A percentile compares a stretch with the other conserved stretches of the same genome.
Conservation (phyloP, 208 protist species). For the Wallacemonas sp. region DNA sequence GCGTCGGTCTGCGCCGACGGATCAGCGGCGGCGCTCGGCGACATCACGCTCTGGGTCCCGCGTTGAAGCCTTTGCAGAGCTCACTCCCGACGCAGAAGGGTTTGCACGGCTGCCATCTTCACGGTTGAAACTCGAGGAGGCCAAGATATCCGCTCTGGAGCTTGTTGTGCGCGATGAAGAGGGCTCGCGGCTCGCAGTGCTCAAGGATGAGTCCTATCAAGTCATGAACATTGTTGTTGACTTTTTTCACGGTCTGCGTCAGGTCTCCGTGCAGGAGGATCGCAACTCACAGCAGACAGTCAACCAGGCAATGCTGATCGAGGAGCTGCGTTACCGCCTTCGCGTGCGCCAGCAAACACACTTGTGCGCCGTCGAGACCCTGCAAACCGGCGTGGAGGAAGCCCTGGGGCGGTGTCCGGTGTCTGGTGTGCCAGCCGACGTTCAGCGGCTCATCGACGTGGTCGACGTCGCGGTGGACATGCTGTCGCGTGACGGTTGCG, state of each 20-base stretch:
- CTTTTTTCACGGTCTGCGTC: not conserved
- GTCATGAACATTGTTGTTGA: not conserved
- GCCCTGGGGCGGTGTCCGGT: not conserved
- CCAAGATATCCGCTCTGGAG: not conserved
- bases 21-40: no score
- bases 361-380: not conserved
- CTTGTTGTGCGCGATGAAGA: conserved; percentile 6
- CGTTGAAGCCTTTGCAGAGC: not conserved
- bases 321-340: conserved; percentile 7
- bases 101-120: no score
- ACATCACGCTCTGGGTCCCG: no score
- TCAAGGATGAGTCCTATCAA: not conserved
- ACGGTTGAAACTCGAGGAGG: not conserved
- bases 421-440: not conserved
- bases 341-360: not conserved
- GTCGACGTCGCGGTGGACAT: conserved; percentile 9
- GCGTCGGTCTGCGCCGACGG: no score
- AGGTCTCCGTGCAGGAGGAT: no score
- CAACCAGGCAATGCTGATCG: no score
- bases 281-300: no score
- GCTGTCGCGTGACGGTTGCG: conserved; percentile 5
- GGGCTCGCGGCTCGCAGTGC: not conserved
- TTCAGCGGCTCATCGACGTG: not conserved
- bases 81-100: not conserved
- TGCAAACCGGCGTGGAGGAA: conserved; percentile 5